phyloP scores from a whole-genome alignment of 2,329 filamentous ascomycete species.

The Grosmannia clavigera region DNA sequence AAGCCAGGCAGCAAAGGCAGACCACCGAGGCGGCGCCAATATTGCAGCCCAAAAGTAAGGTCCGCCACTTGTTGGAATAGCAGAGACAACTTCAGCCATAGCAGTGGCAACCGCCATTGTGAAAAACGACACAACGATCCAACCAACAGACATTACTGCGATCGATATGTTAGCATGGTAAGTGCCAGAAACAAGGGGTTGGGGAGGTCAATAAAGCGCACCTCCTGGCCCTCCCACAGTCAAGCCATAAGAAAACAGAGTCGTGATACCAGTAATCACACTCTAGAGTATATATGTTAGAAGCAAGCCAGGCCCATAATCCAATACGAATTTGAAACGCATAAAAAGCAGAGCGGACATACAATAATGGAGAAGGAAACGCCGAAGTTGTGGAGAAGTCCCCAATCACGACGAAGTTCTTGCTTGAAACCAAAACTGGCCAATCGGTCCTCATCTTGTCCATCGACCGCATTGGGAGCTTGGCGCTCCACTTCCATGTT shows the following conservation, averaged over 20 bases:
- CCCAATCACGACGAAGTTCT: conserved; percentile 45
- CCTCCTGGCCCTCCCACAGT: conserved; percentile 38
- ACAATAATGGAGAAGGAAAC: conserved; percentile 51
- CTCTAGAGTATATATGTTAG: conserved; percentile 22
- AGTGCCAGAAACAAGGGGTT: background rate
- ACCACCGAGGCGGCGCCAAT: conserved; percentile 33
- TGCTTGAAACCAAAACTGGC: conserved; percentile 48
- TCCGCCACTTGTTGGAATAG: conserved; percentile 44
- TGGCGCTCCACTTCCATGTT: conserved; percentile 14
- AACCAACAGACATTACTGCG: conserved; percentile 40
- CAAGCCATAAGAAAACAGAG: conserved; percentile 43
- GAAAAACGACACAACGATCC: conserved; percentile 42
- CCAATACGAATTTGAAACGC: background rate
- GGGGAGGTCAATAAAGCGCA: background rate
- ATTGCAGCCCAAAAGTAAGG: conserved; percentile 50
- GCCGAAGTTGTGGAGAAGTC: conserved; percentile 46
- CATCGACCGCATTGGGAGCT: conserved; percentile 15
- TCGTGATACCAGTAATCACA: conserved; percentile 47
- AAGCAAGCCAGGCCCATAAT: background rate
- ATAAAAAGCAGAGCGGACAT: conserved; percentile 11
- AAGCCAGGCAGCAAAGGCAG: conserved; percentile 25
- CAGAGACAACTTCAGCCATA: conserved; percentile 48
- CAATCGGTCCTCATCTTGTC: conserved; percentile 36
- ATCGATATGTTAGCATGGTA: background rate
- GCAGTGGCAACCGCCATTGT: conserved; percentile 40